Evolutionary conservation across 2,329 filamentous ascomycete species (phyloP), one percentile per base, ranked within the genome.

Genomic region (Aspergillus eucalypticola): DNA sequence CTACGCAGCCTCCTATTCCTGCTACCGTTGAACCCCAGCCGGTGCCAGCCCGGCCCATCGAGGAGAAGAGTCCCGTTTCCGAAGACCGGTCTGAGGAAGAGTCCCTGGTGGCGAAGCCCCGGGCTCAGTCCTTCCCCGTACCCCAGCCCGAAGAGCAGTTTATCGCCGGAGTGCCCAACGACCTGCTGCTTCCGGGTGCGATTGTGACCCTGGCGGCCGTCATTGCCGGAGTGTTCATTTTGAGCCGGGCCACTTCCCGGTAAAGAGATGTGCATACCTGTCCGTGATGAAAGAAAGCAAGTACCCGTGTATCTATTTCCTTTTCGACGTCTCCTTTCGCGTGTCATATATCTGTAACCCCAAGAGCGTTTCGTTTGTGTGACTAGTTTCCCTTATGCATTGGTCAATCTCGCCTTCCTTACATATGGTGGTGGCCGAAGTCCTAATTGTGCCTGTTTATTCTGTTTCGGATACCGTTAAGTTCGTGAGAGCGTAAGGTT

Each of bases 141-240:
- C 77, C 82, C 25, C 76, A 78, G 44, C 79, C 85, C 58, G 84
- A 87, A 60, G 88, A 94, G 61, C 91, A 96, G 77, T 81, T 96
- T 60, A 94, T 99, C 72, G 85, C 88, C 2, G 95, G 95, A 57
- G 90, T 99, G 35, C 92, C 95, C 8, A 99, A 99, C 72, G 95
- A 99, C 71, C 82, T 98, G 57, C 82, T 99, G 17, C 84, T 98
- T 44, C 95, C 95, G 0, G 95, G 95, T 66, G 95, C 95, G 19
- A 94, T 99, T 73, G 92, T 95, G 59, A 93, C 93, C n/a, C 79
- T 99, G 71, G 95, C 94, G 8, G 91, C 96, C 46, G 93, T 96
- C 39, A 96, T 99, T 76, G 84, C 96, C 42, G 91, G 91, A 66
- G 94, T 98, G 10, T 99, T 99, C 79, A 88, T 92, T 44, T 87